These are phyloP conservation scores for Gastrolobium villosum DNA, from an alignment of 306 rosid genomes.

Conservation along the genomic window DNA sequence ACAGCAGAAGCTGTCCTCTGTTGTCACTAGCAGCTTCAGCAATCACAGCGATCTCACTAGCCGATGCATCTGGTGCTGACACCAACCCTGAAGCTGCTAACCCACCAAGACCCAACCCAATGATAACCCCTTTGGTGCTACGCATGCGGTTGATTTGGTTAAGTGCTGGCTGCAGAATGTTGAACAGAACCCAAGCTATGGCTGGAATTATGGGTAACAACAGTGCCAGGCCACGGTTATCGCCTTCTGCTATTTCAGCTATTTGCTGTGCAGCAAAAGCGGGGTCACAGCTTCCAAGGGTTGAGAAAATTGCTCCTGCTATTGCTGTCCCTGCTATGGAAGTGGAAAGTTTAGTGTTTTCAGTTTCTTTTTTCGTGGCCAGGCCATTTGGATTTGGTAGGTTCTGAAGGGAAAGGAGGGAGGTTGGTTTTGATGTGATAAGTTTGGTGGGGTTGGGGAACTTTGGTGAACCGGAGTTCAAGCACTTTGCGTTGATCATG, in stretches of 20 bases:
- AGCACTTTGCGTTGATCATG: conserved; percentile 73
- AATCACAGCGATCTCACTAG: conserved; percentile 59
- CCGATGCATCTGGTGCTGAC: conserved; percentile 64
- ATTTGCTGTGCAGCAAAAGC: conserved; percentile 89
- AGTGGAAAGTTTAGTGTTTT: conserved; percentile 40
- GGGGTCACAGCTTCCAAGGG: conserved; percentile 62
- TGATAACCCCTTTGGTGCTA: conserved; percentile 64
- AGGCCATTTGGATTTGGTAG: conserved; percentile 69
- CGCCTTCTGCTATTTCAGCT: conserved; percentile 82
- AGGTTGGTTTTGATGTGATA: conserved; percentile 54
- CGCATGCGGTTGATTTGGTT: conserved; percentile 87
- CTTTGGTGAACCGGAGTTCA: conserved; percentile 54
- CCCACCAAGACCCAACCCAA: conserved; percentile 72
- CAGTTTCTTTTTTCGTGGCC: conserved; percentile 29
- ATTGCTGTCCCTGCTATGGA: conserved; percentile 72
- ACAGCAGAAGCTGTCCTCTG: conserved; percentile 80
- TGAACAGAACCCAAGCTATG: conserved; percentile 90
- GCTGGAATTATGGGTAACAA: conserved; percentile 83
- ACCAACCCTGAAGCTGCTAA: conserved; percentile 64
- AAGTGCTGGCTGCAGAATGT: conserved; percentile 92
- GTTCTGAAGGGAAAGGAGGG: conserved; percentile 68
- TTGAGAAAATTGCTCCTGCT: conserved; percentile 82
- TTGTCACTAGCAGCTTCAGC: conserved; percentile 68
- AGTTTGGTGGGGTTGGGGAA: conserved; percentile 56
- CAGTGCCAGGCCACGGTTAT: conserved; percentile 85